Conservation (phyloP, 495 filamentous ascomycete genomes). For the Podospora sp. region DNA sequence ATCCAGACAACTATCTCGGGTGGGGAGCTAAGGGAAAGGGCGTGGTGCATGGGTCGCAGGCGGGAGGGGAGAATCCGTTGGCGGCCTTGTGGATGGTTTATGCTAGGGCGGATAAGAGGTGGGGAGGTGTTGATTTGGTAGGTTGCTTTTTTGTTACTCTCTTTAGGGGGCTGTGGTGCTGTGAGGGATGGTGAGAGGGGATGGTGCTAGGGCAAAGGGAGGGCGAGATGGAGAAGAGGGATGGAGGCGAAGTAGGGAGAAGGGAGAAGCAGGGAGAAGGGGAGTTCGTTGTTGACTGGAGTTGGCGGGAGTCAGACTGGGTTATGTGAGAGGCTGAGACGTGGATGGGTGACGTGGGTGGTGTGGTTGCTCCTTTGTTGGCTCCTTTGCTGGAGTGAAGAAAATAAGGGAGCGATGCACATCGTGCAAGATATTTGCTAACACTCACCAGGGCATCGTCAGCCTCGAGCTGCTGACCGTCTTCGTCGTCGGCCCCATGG, state of each 20-base stretch:
- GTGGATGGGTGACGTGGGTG: too few species aligned
- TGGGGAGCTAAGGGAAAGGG: conserved; percentile 33
- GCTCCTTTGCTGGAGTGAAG: too few species aligned
- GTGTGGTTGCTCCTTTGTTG: too few species aligned
- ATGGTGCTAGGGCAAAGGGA: too few species aligned
- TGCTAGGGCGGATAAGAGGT: conserved; percentile 80
- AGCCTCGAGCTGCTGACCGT: conserved; percentile 87
- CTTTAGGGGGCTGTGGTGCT: neutral
- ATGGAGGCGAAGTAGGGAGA: too few species aligned
- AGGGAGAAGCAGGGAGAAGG: too few species aligned
- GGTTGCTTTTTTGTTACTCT: conserved; percentile 15
- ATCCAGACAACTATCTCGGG: conserved; percentile 49
- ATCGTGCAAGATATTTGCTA: neutral
- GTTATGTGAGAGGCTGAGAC: too few species aligned
- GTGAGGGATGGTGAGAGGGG: too few species aligned
- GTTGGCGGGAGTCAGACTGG: too few species aligned
- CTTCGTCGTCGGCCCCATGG: conserved; percentile 71
- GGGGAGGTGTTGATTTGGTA: conserved; percentile 75
- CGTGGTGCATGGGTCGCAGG: conserved; percentile 71
- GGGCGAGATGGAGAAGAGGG: too few species aligned
- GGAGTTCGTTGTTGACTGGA: too few species aligned
- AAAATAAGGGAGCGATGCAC: neutral
- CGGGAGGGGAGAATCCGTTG: conserved; percentile 61
- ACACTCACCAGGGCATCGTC: conserved; percentile 59
- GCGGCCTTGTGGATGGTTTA: conserved; percentile 90